phyloP scores from a whole-genome alignment of 2,329 filamentous ascomycete species.

The Sarocladiaceae sp. region DNA sequence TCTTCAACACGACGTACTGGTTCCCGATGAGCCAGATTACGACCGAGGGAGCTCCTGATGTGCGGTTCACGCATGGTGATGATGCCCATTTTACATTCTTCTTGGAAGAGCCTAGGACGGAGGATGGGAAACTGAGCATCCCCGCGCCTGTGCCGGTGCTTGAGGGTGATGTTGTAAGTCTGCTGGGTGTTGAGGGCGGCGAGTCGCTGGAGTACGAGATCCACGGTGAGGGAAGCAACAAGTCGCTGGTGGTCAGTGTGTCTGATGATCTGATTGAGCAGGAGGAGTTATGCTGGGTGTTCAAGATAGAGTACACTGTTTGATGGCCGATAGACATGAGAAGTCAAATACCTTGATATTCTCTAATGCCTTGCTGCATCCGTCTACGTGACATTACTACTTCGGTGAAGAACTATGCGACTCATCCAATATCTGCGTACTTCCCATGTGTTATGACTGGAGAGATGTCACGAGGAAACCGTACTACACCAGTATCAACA shows the following conservation, averaged over 20 bases:
- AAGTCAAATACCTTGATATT: no score
- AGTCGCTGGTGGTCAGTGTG: conserved; percentile 3
- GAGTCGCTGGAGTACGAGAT: conserved; percentile 1
- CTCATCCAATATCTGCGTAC: no score
- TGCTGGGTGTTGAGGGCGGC: conserved; percentile 7
- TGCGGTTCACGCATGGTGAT: background rate
- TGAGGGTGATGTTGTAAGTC: conserved; percentile 6
- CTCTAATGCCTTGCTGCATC: no score
- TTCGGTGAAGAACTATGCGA: no score
- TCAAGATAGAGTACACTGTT: conserved; percentile 10
- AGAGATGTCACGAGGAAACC: no score
- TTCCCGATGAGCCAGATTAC: conserved; percentile 8
- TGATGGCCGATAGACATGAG: no score
- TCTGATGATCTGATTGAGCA: conserved; percentile 6
- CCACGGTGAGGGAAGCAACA: background rate
- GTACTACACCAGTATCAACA: no score
- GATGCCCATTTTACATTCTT: conserved; percentile 4
- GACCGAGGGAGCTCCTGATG: background rate
- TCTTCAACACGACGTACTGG: conserved; percentile 52
- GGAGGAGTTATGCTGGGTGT: conserved; percentile 11
- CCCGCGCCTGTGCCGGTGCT: conserved; percentile 7
- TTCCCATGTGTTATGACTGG: no score
- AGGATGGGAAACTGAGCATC: background rate
- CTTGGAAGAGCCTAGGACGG: background rate
- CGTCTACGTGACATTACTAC: no score